Evolutionary conservation across 2,329 filamentous ascomycete genomes (phyloP).

Genomic region (Neopestalotiopsis rosae): DNA sequence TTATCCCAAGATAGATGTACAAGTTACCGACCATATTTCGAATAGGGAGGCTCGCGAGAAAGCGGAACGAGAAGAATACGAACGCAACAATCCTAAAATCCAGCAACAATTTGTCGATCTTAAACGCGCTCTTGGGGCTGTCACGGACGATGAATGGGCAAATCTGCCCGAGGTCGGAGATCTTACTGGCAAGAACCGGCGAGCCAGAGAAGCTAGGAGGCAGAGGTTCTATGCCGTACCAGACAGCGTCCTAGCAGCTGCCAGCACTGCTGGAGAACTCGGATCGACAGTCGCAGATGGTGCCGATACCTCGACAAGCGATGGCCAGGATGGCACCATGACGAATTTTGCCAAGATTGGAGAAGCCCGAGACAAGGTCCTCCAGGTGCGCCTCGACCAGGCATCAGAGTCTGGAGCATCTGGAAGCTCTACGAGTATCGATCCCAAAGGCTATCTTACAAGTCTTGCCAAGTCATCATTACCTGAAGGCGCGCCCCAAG

Average conservation of each 20-base stretch:
- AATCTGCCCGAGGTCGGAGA: constrained; percentile 95
- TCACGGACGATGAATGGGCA: constrained; percentile 96
- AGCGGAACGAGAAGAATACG: constrained; percentile 91
- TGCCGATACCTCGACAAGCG: constrained; percentile 54
- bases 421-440: constrained; percentile 88
- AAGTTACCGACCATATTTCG: constrained; percentile 76
- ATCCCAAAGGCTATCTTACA: constrained; percentile 95
- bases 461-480: constrained; percentile 83
- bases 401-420: constrained; percentile 73
- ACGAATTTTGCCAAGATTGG: constrained; percentile 99
- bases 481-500: constrained; percentile 79
- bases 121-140: constrained; percentile 85
- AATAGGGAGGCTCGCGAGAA: constrained; percentile 92
- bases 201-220: constrained; percentile 80
- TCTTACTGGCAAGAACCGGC: constrained; percentile 90
- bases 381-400: constrained; percentile 92
- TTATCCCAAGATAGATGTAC: constrained; percentile 67
- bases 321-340: constrained; percentile 80
- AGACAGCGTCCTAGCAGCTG: constrained; percentile 90
- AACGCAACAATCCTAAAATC: constrained; percentile 97
- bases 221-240: constrained; percentile 95
- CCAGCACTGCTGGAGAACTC: constrained; percentile 79
- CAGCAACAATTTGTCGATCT: constrained; percentile 97
- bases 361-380: constrained; percentile 91
- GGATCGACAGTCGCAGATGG: constrained; percentile 90